A percentile compares a stretch with the other conserved stretches of the same genome.
Evolutionary conservation across 73 alveolate genomes (phyloP).

Genomic region (Stentor roeselii): DNA sequence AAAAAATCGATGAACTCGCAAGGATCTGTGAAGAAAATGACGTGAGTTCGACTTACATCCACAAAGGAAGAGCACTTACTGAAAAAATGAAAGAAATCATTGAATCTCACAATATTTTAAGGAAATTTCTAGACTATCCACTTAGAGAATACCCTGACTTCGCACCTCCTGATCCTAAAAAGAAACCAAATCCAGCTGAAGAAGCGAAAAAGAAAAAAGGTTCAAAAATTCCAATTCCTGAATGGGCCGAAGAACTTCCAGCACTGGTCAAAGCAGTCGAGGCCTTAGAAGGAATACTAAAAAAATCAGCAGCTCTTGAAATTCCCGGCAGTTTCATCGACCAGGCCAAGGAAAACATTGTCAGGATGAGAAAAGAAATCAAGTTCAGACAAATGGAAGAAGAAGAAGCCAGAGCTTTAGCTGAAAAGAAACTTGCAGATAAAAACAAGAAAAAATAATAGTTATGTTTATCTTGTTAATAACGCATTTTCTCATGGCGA

Average conservation of each 20-base stretch:
- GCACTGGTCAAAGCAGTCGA: constrained; percentile 52
- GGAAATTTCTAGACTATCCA: constrained; percentile 76
- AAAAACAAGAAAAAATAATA: constrained; percentile 36
- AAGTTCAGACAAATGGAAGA: constrained; percentile 70
- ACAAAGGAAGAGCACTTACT: constrained; percentile 49
- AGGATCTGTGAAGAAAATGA: constrained; percentile 47
- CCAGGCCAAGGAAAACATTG: constrained; percentile 55
- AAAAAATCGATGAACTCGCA: constrained; percentile 40
- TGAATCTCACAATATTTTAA: constrained; percentile 73
- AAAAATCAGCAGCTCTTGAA: constrained; percentile 54
- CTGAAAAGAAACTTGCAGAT: constrained; percentile 51
- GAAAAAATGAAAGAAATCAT: constrained; percentile 67
- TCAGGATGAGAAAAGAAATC: constrained; percentile 72
- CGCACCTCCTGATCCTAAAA: constrained; percentile 70
- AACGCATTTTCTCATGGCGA: no score
- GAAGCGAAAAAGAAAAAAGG: constrained; percentile 73
- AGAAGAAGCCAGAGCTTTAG: constrained; percentile 73
- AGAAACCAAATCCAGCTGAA: constrained; percentile 46
- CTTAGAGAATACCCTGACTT: constrained; percentile 86
- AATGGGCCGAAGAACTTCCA: constrained; percentile 82
- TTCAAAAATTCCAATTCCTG: constrained; percentile 77
- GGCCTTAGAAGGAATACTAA: constrained; percentile 51
- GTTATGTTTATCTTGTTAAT: no score
- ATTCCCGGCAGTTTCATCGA: constrained; percentile 54
- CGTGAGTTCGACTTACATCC: constrained; percentile 59